These are phyloP conservation scores for Chytridium lagenaria DNA, from an alignment of 371 early-diverging fungal species.

Conservation along the genomic window DNA sequence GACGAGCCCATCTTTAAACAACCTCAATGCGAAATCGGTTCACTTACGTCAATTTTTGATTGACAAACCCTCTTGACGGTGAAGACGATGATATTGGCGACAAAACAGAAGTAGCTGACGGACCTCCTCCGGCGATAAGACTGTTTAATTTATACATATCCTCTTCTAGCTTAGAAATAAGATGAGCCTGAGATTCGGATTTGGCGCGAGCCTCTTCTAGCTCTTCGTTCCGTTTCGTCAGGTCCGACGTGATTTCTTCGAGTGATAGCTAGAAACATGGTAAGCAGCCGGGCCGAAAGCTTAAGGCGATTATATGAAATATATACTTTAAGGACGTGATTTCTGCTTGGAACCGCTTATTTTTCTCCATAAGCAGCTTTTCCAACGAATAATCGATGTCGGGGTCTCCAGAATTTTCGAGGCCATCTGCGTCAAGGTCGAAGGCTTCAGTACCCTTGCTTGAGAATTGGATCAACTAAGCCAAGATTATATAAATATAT, in stretches of 20 bases:
- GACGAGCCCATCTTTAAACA: too few species aligned
- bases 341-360: conserved; percentile 79
- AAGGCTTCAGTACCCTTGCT: neutral
- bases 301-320: conserved; percentile 43
- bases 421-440: neutral
- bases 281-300: neutral
- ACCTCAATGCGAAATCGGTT: too few species aligned
- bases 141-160: conserved; percentile 39
- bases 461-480: conserved; percentile 9
- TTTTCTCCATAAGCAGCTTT: conserved; percentile 79
- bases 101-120: too few species aligned
- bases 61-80: too few species aligned
- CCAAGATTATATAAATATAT: neutral
- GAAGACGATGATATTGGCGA: too few species aligned
- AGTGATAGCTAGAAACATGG: conserved; percentile 32
- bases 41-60: too few species aligned
- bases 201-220: conserved; percentile 19
- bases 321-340: conserved; percentile 74
- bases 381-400: conserved; percentile 62
- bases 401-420: conserved; percentile 31
- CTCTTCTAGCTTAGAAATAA: conserved; percentile 39
- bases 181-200: conserved; percentile 15
- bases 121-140: too few species aligned
- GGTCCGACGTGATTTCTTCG: conserved; percentile 10
- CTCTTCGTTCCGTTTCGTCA: conserved; percentile 7